Base-by-base conservation (phyloP, 73 alveolate genomes). In the Paramecium primaurelia region DNA sequence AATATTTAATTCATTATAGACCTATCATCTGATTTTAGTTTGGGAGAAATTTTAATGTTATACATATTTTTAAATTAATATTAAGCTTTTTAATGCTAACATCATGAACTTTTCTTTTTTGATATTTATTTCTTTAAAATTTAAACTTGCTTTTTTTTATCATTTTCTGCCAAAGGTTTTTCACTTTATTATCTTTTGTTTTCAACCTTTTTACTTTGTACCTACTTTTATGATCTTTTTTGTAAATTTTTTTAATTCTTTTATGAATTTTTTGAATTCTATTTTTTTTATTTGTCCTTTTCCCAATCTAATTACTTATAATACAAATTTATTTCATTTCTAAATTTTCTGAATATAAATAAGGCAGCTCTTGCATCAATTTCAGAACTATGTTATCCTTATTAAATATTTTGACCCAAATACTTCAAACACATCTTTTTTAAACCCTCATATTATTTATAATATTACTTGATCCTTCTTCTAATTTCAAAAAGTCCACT, bases 361-460 rank as follows among this genome's bases (percentile, higher is more conserved):
- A 96, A 68, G 16, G 98, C 95, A 25, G 97, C 96, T 71, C 98
- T 86, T 10, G 98, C 96, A 92, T 96, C 98, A 25, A 84, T 77
- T 8, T 92, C 96, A 18, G 97, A 90, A 77, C 88, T 77, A 86
- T 96, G 98, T n/a, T 94, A 71, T n/a, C 98, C 98, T 47, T 75
- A 32, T 87, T 96, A 71, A 68, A 96, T 94, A 58, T 86, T 86
- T 28, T 86, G 59, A 8, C 94, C 95, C 68, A 96, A 58, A 38
- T 89, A 86, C 44, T 91, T 34, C 58, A 83, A 77, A 22, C 96
- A 68, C 58, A 94, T 73, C 28, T 86, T 93, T 73, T 94, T 96
- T 54, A 96, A 92, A 37, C 95, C 88, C 44, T 77, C 60, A 73
- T 37, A 16, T 30, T 4, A 37, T 37, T 36, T 0, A 12, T 37